A percentile compares a stretch with the other conserved stretches of the same genome.
Evolutionary conservation across 805 yeast species (phyloP).

Genomic region (Metschnikowia gruessii): DNA sequence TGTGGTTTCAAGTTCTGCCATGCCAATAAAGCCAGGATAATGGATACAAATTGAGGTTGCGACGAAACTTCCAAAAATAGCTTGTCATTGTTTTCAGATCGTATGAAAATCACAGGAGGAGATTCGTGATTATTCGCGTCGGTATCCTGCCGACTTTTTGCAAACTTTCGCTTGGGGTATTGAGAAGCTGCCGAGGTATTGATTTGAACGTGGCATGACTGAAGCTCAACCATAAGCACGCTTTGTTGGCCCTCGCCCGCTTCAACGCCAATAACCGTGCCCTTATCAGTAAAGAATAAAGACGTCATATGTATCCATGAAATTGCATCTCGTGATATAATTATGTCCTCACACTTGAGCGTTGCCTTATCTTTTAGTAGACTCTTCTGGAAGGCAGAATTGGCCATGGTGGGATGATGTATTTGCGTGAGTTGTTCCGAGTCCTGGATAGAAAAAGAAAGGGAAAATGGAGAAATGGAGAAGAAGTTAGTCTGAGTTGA

Average conservation of each 20-base stretch:
- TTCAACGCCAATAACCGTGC: conserved; percentile 34
- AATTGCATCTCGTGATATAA: conserved; percentile 36
- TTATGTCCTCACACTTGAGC: conserved; percentile 32
- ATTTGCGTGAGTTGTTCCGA: not conserved
- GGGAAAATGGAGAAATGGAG: not conserved
- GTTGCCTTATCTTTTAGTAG: conserved; percentile 35
- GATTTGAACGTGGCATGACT: conserved; percentile 40
- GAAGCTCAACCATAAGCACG: conserved; percentile 34
- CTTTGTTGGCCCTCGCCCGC: conserved; percentile 27
- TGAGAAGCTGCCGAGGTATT: conserved; percentile 24
- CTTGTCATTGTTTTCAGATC: conserved; percentile 38
- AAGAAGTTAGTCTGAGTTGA: not conserved
- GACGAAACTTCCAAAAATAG: conserved; percentile 37
- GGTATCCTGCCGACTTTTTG: conserved; percentile 5
- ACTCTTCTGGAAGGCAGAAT: conserved; percentile 29
- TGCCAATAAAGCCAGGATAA: conserved; percentile 46
- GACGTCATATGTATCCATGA: conserved; percentile 34
- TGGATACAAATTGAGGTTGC: conserved; percentile 38
- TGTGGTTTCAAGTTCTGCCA: conserved; percentile 56
- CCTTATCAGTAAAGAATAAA: conserved; percentile 32
- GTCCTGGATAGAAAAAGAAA: not conserved
- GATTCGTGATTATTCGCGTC: conserved; percentile 16
- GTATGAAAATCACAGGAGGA: conserved; percentile 42
- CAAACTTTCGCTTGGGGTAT: conserved; percentile 8
- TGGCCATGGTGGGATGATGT: conserved; percentile 1